A percentile compares a stretch with the other conserved stretches of the same genome.
Evolutionary conservation across 1,284 basidiomycete genomes (phyloP).

Genomic region (Heterobasidion occidentale): DNA sequence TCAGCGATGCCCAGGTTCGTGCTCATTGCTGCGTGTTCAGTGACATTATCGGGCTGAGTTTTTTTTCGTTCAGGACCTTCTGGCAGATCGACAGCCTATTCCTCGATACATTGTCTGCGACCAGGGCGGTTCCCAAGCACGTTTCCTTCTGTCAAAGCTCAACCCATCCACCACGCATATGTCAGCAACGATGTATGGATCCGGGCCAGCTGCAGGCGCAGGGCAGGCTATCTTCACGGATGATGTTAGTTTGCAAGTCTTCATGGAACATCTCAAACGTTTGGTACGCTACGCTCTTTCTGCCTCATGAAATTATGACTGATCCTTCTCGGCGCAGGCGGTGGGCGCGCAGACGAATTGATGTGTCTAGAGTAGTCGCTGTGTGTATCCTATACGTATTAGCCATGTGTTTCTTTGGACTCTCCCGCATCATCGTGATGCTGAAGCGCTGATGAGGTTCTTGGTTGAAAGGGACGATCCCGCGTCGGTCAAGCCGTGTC

Average conservation of each 20-base stretch:
- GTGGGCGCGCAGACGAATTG: conserved; percentile 67
- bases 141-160: conserved; percentile 93
- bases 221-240: conserved; percentile 98
- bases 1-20: conserved; percentile 64
- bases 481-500: too few relatives aligned
- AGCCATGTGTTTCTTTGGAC: not conserved
- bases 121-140: conserved; percentile 95
- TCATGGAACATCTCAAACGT: conserved; percentile 93
- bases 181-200: conserved; percentile 83
- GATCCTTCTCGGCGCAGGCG: conserved; percentile 32
- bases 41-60: conserved; percentile 2
- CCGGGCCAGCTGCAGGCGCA: conserved; percentile 47
- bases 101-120: conserved; percentile 98
- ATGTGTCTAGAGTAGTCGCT: not conserved
- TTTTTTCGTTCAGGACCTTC: conserved; percentile 65
- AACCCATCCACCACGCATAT: conserved; percentile 99
- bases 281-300: conserved; percentile 42
- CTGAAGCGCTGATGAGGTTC: not conserved
- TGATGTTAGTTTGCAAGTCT: conserved; percentile 95
- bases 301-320: not conserved
- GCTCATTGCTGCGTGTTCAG: not conserved
- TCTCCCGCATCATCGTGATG: not conserved
- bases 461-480: too few relatives aligned
- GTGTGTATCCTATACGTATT: conserved; percentile 1
- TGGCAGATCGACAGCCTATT: conserved; percentile 94